phyloP scores from a whole-genome alignment of 2,329 filamentous ascomycete species.

The Neofusicoccum cordaticola region DNA sequence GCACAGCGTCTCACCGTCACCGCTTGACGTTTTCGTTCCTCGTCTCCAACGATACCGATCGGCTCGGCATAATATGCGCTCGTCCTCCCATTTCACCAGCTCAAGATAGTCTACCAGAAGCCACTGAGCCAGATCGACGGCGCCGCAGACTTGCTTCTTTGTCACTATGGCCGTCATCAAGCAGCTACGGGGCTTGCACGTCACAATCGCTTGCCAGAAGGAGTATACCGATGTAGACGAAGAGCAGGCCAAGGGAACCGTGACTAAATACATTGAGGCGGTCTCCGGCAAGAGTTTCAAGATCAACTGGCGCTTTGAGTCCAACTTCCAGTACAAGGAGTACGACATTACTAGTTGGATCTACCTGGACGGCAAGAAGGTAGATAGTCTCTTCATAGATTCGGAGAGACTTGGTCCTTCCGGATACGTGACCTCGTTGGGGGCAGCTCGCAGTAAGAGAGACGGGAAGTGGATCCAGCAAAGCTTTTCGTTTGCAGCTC shows the following conservation, averaged over 20 bases:
- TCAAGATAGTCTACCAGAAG: background rate
- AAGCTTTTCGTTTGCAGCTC: background rate
- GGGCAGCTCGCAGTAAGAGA: background rate
- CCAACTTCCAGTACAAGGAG: conserved; percentile 7
- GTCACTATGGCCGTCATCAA: background rate
- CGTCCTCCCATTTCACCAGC: conserved; percentile 25
- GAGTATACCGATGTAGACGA: conserved; percentile 28
- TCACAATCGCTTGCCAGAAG: background rate
- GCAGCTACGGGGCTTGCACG: background rate
- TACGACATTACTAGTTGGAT: conserved; percentile 18
- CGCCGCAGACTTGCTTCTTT: background rate
- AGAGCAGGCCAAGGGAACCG: background rate
- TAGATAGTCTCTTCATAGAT: background rate
- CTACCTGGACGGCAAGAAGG: conserved; percentile 23
- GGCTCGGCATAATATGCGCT: too few relatives aligned
- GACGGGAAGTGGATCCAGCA: background rate
- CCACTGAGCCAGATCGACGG: background rate
- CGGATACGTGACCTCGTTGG: background rate
- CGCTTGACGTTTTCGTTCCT: too few relatives aligned
- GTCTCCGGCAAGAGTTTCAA: conserved; percentile 26
- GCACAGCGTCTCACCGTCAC: too few relatives aligned
- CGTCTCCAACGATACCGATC: too few relatives aligned
- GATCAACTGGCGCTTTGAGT: conserved; percentile 19
- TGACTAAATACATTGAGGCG: conserved; percentile 34
- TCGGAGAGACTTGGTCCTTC: background rate